Percentiles rank a stretch among this genome's conserved stretches.
phyloP scores from a whole-genome alignment of 768 basidiomycete genomes.

The Infundibulicybe gibba region DNA sequence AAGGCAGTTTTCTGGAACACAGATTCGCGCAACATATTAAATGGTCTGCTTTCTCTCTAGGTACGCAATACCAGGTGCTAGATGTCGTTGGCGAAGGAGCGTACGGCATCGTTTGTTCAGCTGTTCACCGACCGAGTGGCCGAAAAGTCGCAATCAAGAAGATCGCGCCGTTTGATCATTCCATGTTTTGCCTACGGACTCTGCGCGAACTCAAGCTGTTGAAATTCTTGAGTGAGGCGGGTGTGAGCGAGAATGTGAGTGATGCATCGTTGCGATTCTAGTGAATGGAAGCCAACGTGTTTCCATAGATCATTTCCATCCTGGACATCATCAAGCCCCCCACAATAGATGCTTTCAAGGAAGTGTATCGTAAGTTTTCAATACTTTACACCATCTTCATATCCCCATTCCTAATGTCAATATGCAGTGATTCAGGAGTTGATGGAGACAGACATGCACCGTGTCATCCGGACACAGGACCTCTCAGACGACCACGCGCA shows the following conservation, averaged over 20 bases:
- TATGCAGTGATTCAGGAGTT: slow-evolving; percentile 81
- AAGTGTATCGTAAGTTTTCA: slow-evolving; percentile 64
- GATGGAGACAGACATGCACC: slow-evolving; percentile 97
- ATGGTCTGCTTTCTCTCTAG: slow-evolving; percentile 31
- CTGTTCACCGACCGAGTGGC: slow-evolving; percentile 79
- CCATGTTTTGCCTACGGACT: slow-evolving; percentile 86
- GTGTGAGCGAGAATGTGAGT: slow-evolving; percentile 84
- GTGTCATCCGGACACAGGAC: slow-evolving; percentile 93
- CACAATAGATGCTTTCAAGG: slow-evolving; percentile 79
- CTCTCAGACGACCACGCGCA: slow-evolving; percentile 94
- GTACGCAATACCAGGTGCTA: slow-evolving; percentile 79
- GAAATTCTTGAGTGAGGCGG: slow-evolving; percentile 83
- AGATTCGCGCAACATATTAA: slow-evolving; percentile 4
- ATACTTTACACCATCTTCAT: no score
- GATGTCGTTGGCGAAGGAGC: slow-evolving; percentile 90
- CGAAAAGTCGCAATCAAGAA: slow-evolving; percentile 97
- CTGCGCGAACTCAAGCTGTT: slow-evolving; percentile 81
- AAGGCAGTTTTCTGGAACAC: slow-evolving; percentile 13
- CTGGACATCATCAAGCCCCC: slow-evolving; percentile 85
- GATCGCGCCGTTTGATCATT: slow-evolving; percentile 93
- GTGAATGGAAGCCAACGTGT: slow-evolving; percentile 5
- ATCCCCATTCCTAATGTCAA: background rate
- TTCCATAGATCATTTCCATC: slow-evolving; percentile 76
- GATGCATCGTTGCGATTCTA: slow-evolving; percentile 3
- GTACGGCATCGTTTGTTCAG: slow-evolving; percentile 94